These are phyloP conservation scores for Fraxinus dipetala DNA, from an alignment of 305 asterid genomes.

Conservation along the genomic window DNA sequence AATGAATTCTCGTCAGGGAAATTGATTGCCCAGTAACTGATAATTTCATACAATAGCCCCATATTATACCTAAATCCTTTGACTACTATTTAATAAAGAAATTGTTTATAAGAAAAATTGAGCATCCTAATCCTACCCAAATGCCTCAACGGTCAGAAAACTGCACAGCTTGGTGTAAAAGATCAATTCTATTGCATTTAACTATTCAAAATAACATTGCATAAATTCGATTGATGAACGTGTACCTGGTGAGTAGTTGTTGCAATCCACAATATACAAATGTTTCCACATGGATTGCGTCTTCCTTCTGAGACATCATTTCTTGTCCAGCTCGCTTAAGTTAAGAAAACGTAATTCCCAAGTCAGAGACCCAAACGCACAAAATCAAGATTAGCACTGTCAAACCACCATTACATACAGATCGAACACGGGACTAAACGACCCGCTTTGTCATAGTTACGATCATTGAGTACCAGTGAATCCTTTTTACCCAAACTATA, in stretches of 20 bases:
- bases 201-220: not conserved
- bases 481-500: not conserved
- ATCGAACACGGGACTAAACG: not conserved
- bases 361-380: not conserved
- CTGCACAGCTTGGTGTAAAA: not conserved
- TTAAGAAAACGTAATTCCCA: not conserved
- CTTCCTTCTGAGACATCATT: not conserved
- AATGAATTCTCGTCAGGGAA: not conserved
- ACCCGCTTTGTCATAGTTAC: not conserved
- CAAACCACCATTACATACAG: not conserved
- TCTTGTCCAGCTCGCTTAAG: not conserved
- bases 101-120: not conserved
- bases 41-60: not conserved
- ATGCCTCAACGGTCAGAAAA: not conserved
- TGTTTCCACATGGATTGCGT: not conserved
- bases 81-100: not conserved
- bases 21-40: not conserved
- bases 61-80: not conserved
- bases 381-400: not conserved
- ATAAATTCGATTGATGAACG: not conserved
- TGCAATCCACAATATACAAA: not conserved
- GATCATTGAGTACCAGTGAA: not conserved
- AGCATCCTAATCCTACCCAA: not conserved
- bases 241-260: not conserved
- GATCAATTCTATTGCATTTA: too few species aligned